Evolutionary conservation across 495 filamentous ascomycete genomes (phyloP).

Genomic region (Entonaema liquescens): DNA sequence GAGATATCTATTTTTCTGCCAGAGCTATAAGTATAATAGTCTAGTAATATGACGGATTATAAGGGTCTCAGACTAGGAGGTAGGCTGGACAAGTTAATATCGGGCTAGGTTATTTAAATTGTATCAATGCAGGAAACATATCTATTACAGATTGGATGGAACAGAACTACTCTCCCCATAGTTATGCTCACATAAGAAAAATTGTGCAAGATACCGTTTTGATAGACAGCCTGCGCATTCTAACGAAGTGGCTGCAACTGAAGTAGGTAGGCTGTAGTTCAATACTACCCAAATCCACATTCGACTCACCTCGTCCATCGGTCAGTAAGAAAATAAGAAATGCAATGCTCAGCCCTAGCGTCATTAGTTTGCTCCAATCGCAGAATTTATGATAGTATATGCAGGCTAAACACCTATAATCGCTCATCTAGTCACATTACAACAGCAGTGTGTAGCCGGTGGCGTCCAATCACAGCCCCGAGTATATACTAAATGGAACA

Average conservation of each 20-base stretch:
- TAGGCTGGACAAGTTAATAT: neutral
- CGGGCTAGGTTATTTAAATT: neutral
- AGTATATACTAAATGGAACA: slow-evolving; percentile 10
- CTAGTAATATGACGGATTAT: neutral
- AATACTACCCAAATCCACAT: neutral
- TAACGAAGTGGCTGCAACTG: neutral
- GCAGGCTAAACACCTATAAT: neutral
- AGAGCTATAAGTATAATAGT: neutral
- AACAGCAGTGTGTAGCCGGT: slow-evolving; percentile 15
- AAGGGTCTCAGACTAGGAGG: neutral
- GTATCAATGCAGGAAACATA: neutral
- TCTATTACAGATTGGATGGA: neutral
- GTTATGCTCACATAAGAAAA: neutral
- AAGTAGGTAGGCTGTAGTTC: neutral
- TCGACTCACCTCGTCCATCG: neutral
- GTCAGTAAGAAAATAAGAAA: neutral
- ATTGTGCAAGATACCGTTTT: neutral
- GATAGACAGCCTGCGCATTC: neutral
- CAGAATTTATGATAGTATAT: neutral
- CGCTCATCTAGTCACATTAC: neutral
- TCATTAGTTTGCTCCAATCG: neutral
- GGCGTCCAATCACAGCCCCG: slow-evolving; percentile 20
- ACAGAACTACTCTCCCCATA: neutral
- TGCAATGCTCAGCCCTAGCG: neutral
- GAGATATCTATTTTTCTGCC: slow-evolving; percentile 16